phyloP scores from a whole-genome alignment of 441 rosid genomes.

The Daphne laureola region DNA sequence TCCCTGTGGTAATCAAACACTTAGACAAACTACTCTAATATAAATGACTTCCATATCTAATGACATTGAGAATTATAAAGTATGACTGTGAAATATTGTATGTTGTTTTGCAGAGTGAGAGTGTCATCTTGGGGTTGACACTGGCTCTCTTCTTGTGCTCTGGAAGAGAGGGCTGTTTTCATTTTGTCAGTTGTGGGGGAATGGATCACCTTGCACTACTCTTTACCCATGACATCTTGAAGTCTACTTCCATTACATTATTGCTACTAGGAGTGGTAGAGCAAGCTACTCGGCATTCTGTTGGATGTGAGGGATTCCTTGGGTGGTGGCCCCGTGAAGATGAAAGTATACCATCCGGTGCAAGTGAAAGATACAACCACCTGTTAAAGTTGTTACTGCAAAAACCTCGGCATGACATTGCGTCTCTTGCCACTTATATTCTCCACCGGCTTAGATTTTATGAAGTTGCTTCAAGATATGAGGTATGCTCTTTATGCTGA shows the following conservation, averaged over 20 bases:
- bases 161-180: slow-evolving; percentile 90
- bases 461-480: slow-evolving; percentile 88
- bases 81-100: neutral
- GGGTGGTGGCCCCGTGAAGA: slow-evolving; percentile 99
- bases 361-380: slow-evolving; percentile 74
- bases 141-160: slow-evolving; percentile 75
- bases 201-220: slow-evolving; percentile 61
- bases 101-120: slow-evolving; percentile 50
- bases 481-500: slow-evolving; percentile 39
- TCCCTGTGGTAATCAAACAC: slow-evolving; percentile 49
- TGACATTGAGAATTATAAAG: no score
- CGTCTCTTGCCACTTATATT: slow-evolving; percentile 66
- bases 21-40: no score
- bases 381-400: slow-evolving; percentile 72
- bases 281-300: slow-evolving; percentile 82
- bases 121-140: slow-evolving; percentile 63
- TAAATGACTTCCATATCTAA: no score
- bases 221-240: slow-evolving; percentile 37
- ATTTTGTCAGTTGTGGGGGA: slow-evolving; percentile 75
- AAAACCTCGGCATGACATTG: slow-evolving; percentile 77
- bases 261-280: slow-evolving; percentile 79
- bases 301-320: slow-evolving; percentile 88
- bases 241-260: slow-evolving; percentile 49
- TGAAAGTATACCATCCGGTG: slow-evolving; percentile 59
- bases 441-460: slow-evolving; percentile 86